Evolutionary conservation across 164 flowering plant genomes (phyloP).

Genomic region (Macadamia tetraphylla): DNA sequence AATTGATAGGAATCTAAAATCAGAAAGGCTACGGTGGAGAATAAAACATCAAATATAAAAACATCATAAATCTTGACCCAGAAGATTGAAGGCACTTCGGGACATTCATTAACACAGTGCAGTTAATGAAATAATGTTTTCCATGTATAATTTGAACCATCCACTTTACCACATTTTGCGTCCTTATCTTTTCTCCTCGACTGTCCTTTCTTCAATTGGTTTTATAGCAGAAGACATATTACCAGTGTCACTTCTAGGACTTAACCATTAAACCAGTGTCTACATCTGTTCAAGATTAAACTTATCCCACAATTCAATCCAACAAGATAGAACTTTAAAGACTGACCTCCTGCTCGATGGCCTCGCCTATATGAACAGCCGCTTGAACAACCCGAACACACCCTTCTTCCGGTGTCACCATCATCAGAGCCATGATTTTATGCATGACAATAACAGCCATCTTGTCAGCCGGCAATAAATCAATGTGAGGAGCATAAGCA

Average conservation of each 20-base stretch:
- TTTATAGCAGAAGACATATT: not conserved
- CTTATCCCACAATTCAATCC: too few relatives aligned
- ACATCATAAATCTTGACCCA: not conserved
- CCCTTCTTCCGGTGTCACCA: slow-evolving; percentile 53
- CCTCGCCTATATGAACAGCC: slow-evolving; percentile 69
- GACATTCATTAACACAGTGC: not conserved
- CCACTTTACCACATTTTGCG: not conserved
- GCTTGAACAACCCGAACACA: slow-evolving; percentile 71
- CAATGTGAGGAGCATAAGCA: slow-evolving; percentile 56
- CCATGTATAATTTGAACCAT: not conserved
- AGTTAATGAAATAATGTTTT: not conserved
- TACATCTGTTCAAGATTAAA: too few relatives aligned
- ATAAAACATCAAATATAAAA: too few relatives aligned
- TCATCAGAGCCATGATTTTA: slow-evolving; percentile 78
- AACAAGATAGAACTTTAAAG: not conserved
- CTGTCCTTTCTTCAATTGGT: not conserved
- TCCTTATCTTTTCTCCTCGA: not conserved
- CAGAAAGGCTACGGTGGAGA: too few relatives aligned
- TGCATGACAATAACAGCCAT: slow-evolving; percentile 97
- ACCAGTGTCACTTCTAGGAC: not conserved
- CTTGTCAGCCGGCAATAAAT: slow-evolving; percentile 71
- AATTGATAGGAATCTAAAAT: too few relatives aligned
- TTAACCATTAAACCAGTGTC: too few relatives aligned
- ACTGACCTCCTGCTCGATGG: slow-evolving; percentile 84
- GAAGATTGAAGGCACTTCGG: not conserved